phyloP scores from a whole-genome alignment of 108 stramenopile genomes.

The Cyclotella atomus region DNA sequence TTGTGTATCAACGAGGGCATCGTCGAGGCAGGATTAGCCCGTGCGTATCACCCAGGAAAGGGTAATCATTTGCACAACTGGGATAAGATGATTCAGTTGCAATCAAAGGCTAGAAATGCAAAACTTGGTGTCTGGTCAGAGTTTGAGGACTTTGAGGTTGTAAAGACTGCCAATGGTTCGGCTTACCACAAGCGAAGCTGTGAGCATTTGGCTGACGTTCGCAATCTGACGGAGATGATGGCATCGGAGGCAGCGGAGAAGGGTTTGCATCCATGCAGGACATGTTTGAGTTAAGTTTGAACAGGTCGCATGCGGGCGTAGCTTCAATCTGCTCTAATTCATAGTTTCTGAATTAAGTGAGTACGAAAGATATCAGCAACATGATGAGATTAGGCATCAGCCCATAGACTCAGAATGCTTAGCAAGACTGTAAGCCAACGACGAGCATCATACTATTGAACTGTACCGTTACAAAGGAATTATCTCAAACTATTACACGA shows the following conservation, averaged over 20 bases:
- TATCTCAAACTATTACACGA: background rate
- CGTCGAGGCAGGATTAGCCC: constrained; percentile 17
- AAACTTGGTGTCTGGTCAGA: constrained; percentile 18
- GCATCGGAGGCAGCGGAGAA: constrained; percentile 10
- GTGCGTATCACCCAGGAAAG: constrained; percentile 11
- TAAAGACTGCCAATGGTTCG: constrained; percentile 21
- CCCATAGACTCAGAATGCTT: no score
- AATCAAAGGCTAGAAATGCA: constrained; percentile 6
- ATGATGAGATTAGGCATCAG: no score
- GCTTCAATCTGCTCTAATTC: no score
- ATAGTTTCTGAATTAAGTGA: background rate
- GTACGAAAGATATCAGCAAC: background rate
- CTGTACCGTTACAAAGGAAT: no score
- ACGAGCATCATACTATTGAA: no score
- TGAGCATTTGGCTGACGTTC: constrained; percentile 13
- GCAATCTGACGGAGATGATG: constrained; percentile 16
- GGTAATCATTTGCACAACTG: constrained; percentile 14
- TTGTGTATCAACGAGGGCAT: constrained; percentile 25
- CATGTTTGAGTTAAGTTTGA: constrained; percentile 2
- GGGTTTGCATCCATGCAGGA: constrained; percentile 22
- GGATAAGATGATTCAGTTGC: constrained; percentile 24
- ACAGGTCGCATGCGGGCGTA: background rate
- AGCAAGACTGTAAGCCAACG: no score
- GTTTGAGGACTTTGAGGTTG: constrained; percentile 23
- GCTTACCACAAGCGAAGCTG: constrained; percentile 12